These are phyloP conservation scores for Aegilops longissima DNA, from an alignment of 176 grass and related monocot species.

Conservation along the genomic window DNA sequence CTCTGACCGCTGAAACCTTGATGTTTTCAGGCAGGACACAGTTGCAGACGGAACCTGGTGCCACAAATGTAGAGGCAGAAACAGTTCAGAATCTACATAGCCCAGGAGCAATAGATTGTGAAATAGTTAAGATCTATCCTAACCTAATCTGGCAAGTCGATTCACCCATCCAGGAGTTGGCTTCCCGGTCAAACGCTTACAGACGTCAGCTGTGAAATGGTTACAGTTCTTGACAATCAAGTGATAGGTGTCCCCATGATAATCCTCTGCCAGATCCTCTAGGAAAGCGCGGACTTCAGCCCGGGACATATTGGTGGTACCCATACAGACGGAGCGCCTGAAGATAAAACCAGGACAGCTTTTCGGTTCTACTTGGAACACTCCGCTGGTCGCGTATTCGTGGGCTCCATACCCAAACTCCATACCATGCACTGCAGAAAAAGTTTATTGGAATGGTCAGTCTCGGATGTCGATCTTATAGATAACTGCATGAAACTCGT, in stretches of 20 bases:
- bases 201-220: slow-evolving; percentile 81
- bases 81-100: not conserved
- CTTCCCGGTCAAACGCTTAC: slow-evolving; percentile 56
- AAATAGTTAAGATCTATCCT: not conserved
- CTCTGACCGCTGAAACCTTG: slow-evolving; percentile 59
- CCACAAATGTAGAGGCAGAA: not conserved
- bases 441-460: not conserved
- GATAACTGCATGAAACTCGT: not conserved
- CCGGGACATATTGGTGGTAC: slow-evolving; percentile 66
- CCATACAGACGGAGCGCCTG: slow-evolving; percentile 72
- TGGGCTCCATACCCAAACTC: slow-evolving; percentile 94
- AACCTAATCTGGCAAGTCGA: slow-evolving; percentile 88
- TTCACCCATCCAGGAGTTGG: slow-evolving; percentile 85
- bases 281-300: slow-evolving; percentile 58
- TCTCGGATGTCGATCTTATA: not conserved
- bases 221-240: slow-evolving; percentile 88
- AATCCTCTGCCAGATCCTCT: slow-evolving; percentile 73
- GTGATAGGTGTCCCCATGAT: slow-evolving; percentile 85
- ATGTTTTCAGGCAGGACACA: slow-evolving; percentile 83
- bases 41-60: slow-evolving; percentile 83
- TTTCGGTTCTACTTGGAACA: slow-evolving; percentile 88
- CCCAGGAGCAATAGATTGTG: not conserved
- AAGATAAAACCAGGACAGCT: slow-evolving; percentile 83
- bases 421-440: slow-evolving; percentile 75
- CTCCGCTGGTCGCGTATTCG: slow-evolving; percentile 74